Base-by-base conservation (phyloP, 192 early-diverging fungal species). In the Coemansia sp. region DNA sequence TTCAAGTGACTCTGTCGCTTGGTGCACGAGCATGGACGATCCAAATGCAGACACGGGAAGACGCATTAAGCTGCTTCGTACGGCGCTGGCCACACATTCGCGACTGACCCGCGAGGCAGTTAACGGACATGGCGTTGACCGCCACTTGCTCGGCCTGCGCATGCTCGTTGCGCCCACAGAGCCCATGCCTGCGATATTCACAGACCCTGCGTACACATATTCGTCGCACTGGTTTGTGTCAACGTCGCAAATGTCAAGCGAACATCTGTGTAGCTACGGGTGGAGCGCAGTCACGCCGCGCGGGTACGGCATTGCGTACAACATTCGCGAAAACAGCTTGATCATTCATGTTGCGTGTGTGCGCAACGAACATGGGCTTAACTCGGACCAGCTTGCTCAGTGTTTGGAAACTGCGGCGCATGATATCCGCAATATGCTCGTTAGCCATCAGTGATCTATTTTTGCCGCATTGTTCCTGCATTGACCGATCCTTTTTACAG, bases 271-370 rank as follows among this genome's bases (percentile, higher is more conserved):
- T 58, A 94, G 95, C 61, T 99, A 97, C 66, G 97, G 97, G 12
- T 92, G 90, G 90, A 89, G 89, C 59, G 86, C 90, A 69, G 90
- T 95, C 26, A 86, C 92, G 42, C 88, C 92, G 11, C 89, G 93
- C 81, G 94, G 94, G 17, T 98, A 90, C 69, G 95, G 95, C 54
- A 76, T 93, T 66, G 94, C 96, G 11, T 98, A 98, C 73, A 96
- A 95, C 90, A 88, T 98, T 65, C 93, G 93, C 76, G 84, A 89
- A 52, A 75, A 90, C 70, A 81, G 84, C 53, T 70, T 97, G 49
- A 86, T 94, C 64, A 91, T 99, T 72, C 97, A 97, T 64, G 81
- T 96, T 57, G 90, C 89, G 8, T 85, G 84, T 70, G 85, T 87
- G 73, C 82, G 84, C 84, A 69, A 87, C 62, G 78, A 80, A 42